A percentile compares a stretch with the other conserved stretches of the same genome.
phyloP scores from a whole-genome alignment of 352 stramenopile species.

The Elongisporangium prolatum region DNA sequence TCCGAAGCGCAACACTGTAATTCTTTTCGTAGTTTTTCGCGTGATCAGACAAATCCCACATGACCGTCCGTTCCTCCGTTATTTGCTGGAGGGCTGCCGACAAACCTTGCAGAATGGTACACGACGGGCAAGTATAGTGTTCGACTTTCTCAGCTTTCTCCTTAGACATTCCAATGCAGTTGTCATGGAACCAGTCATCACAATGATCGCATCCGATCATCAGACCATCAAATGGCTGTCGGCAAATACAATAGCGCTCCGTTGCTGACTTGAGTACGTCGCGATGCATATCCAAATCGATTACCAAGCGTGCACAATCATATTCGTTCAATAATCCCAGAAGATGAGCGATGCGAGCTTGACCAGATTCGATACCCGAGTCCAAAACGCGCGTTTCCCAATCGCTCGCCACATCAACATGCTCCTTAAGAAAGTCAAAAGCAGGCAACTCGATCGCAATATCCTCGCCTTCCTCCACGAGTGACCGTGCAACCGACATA shows the following conservation, averaged over 20 bases:
- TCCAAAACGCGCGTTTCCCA: constrained; percentile 75
- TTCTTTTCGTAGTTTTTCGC: constrained; percentile 84
- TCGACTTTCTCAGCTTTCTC: constrained; percentile 94
- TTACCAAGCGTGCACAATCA: constrained; percentile 62
- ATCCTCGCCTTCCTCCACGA: constrained; percentile 81
- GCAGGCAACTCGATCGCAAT: constrained; percentile 68
- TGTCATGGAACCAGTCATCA: constrained; percentile 89
- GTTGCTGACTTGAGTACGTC: constrained; percentile 90
- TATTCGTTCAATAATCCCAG: constrained; percentile 78
- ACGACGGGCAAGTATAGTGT: constrained; percentile 94
- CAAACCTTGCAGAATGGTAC: constrained; percentile 88
- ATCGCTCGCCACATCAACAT: constrained; percentile 69
- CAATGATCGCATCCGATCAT: constrained; percentile 89
- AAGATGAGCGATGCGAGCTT: constrained; percentile 69
- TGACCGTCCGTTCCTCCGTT: constrained; percentile 54
- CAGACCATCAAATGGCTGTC: constrained; percentile 85
- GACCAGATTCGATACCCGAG: constrained; percentile 74
- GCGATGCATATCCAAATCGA: constrained; percentile 86
- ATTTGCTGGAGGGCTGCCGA: constrained; percentile 48
- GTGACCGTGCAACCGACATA: constrained; percentile 43
- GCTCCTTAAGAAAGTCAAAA: constrained; percentile 77
- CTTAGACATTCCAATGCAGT: constrained; percentile 88
- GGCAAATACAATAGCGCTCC: constrained; percentile 88
- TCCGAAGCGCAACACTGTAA: constrained; percentile 58
- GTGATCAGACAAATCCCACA: constrained; percentile 82